Base-by-base conservation (phyloP, 179 eudicot species). In the Drosera spatulata region DNA sequence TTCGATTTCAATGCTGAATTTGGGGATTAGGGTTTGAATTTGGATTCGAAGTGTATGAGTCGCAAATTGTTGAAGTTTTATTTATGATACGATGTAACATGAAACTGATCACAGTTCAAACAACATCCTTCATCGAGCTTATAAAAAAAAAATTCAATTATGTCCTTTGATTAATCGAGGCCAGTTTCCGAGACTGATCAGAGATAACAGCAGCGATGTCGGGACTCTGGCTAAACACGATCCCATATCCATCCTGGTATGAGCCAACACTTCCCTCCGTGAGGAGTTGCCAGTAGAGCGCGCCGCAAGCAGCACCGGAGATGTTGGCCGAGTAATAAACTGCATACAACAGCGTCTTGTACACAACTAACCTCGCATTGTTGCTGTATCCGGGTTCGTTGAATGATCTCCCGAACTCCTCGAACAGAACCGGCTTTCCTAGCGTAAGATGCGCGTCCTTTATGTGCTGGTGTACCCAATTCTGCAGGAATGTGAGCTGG, bases 281-380 rank as follows among this genome's bases (percentile, higher is more conserved):
- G 5, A 84, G 60, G 12, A 89, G 68, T 50, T 89, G 95, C 97
- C 97, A 89, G 69, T 84, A 78, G 61, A 87, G 41, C 54, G 82
- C 82, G 7, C 97, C 91, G 0, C 82, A 72, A 2, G 84, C 86
- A 1, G 80, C 70, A n/a, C 95, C 97, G 0, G 79, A 82, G 2
- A 45, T 43, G 33, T 57, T 74, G 1, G 95, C 97, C 0, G 84
- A 82, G 0, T 69, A 66, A 64, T 75, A 82, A 38, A 81, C 69
- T 2, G 74, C 61, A 2, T 75, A 55, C 62, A 74, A 85, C 4
- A 80, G 72, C 0, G 66, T 68, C 11, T 66, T 61, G 68, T 75
- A 75, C 9, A 80, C 12, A 7, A 12, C 40, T 37, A 82, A 82
- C 56, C 97, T 77, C n/a, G 68, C 70, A 39, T 56, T 33, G 0